These are phyloP conservation scores for Suillus paluster DNA, from an alignment of 768 basidiomycete species.

Conservation along the genomic window DNA sequence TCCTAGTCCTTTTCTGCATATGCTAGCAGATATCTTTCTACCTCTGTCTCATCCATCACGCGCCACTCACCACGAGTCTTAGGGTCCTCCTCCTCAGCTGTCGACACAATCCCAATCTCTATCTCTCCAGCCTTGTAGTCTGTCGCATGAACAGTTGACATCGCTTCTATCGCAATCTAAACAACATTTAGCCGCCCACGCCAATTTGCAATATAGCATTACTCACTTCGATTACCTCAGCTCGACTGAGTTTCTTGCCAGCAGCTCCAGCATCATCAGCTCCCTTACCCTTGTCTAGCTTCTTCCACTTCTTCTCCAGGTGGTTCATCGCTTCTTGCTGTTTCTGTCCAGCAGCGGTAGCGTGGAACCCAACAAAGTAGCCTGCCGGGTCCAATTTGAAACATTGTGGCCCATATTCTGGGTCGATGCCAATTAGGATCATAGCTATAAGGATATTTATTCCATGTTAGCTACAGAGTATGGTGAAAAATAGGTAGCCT, in stretches of 20 bases:
- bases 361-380: conserved; percentile 98
- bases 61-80: conserved; percentile 82
- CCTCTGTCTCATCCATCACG: conserved; percentile 75
- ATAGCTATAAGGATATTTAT: conserved; percentile 61
- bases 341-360: conserved; percentile 94
- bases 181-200: conserved; percentile 10
- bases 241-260: conserved; percentile 70
- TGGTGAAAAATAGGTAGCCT: conserved; percentile 29
- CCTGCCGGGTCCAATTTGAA: conserved; percentile 99
- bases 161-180: conserved; percentile 92
- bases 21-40: conserved; percentile 79
- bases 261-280: conserved; percentile 80
- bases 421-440: conserved; percentile 93
- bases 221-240: conserved; percentile 89
- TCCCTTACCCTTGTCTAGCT: conserved; percentile 76
- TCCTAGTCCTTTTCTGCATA: conserved; percentile 85
- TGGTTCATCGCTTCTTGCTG: conserved; percentile 99
- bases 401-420: conserved; percentile 91
- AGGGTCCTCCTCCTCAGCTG: conserved; percentile 67
- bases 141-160: conserved; percentile 92
- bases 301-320: conserved; percentile 99
- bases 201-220: background rate
- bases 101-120: conserved; percentile 93
- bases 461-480: conserved; percentile 6
- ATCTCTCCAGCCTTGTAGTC: conserved; percentile 97